Evolutionary conservation across 441 rosid species (phyloP).

Genomic region (Pelargonium myrrhifolium): DNA sequence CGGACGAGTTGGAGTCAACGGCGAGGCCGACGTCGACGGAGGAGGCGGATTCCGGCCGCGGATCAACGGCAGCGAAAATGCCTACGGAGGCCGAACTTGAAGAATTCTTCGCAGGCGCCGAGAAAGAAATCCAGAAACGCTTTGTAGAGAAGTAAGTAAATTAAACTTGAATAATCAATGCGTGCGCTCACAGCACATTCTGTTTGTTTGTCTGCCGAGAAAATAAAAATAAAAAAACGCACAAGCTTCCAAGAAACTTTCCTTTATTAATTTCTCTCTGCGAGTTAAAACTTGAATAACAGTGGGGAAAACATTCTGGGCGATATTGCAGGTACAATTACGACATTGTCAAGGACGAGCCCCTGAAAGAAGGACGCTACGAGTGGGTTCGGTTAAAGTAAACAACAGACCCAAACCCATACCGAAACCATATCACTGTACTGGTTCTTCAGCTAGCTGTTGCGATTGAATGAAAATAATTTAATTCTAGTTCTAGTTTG

Average conservation of each 20-base stretch:
- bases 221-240: conserved; percentile 5
- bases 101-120: conserved; percentile 55
- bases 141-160: conserved; percentile 55
- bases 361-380: conserved; percentile 66
- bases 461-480: conserved; percentile 2
- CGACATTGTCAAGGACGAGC: conserved; percentile 62
- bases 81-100: conserved; percentile 54
- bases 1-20: conserved; percentile 30
- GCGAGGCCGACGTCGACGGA: conserved; percentile 21
- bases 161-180: neutral
- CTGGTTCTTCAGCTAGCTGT: neutral
- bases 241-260: neutral
- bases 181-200: conserved; percentile 13
- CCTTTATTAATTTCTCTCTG: neutral
- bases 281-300: neutral
- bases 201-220: conserved; percentile 17
- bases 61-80: conserved; percentile 33
- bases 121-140: conserved; percentile 36
- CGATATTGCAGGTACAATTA: conserved; percentile 57
- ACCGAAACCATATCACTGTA: conserved; percentile 1
- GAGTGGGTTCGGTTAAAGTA: conserved; percentile 50
- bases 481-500: neutral
- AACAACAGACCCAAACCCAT: neutral
- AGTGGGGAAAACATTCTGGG: conserved; percentile 4
- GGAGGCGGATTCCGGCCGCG: conserved; percentile 32